Evolutionary conservation across 140 eudicot genomes (phyloP), one percentile per base, ranked within the genome.

Genomic region (Oenanthe javanica): DNA sequence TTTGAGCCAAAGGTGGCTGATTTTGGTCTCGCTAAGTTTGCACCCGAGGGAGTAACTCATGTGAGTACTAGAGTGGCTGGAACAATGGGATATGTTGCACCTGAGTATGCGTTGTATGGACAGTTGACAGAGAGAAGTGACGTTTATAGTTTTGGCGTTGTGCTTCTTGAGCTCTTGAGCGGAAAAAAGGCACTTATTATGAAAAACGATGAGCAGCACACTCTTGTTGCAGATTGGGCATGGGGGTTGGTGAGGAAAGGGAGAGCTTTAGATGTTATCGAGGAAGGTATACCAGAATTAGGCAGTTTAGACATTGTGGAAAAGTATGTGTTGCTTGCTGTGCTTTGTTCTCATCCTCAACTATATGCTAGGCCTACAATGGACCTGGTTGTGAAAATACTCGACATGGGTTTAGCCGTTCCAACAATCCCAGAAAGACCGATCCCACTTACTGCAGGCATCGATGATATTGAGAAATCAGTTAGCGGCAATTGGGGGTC

Each of bases 281-380:
- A 94, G 51, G 81, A 84, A 3, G 81, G 57, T 10, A 92, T 95
- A 87, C 81, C 90, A 23, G 97, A 95, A 9, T 79, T 89, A 80
- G 97, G 94, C n/a, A 81, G 90, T 1, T 85, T 89, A 16, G 92
- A 89, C 64, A 81, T 88, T 23, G 82, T 95, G 90, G 99, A 95
- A 90, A 95, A 88, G 84, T 91, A 85, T 63, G 97, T 95, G 38
- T 57, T 95, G 82, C 86, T 86, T 42, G 99, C 97, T 5, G 99
- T 95, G 74, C 92, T 95, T 48, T 90, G 97, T 4, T 95, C 99
- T 27, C 99, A 95, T 69, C 99, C 99, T 10, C 99, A 95, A n/a
- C 77, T 92, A 52, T 88, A 89, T 52, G 99, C 99, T 19, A 82
- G 99, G 83, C 99, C 99, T 1, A 89, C 96, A 9, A 92, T 95